These are phyloP conservation scores for Sporothrix schenckii DNA, from an alignment of 2,329 filamentous ascomycete genomes.

Conservation along the genomic window DNA sequence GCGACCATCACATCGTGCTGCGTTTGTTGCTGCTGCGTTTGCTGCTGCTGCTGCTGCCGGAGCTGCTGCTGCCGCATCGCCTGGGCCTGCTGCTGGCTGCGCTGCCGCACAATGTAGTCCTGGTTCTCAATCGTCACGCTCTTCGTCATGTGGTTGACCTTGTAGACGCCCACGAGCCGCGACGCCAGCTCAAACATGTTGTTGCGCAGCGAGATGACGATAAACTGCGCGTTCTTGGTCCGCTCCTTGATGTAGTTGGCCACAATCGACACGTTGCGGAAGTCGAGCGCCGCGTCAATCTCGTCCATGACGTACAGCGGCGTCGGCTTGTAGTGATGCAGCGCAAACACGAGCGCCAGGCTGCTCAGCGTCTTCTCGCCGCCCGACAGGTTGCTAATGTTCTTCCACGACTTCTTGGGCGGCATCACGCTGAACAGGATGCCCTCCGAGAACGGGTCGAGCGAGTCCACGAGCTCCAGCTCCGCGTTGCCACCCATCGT, in stretches of 20 bases:
- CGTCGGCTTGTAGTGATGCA: constrained; percentile 98
- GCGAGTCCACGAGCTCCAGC: constrained; percentile 90
- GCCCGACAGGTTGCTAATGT: constrained; percentile 92
- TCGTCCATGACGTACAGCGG: constrained; percentile 99
- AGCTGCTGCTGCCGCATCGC: constrained; percentile 40
- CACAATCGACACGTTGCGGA: constrained; percentile 97
- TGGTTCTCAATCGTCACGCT: constrained; percentile 85
- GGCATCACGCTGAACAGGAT: constrained; percentile 99
- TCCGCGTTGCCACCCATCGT: constrained; percentile 99
- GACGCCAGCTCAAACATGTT: constrained; percentile 99
- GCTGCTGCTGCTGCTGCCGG: constrained; percentile 35
- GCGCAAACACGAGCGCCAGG: constrained; percentile 92
- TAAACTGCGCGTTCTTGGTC: constrained; percentile 98
- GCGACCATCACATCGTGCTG: constrained; percentile 33
- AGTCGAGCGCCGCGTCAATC: constrained; percentile 96
- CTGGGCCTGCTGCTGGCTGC: constrained; percentile 39
- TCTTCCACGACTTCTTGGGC: constrained; percentile 99
- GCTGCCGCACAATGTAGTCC: constrained; percentile 65
- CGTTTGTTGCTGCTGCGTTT: constrained; percentile 39
- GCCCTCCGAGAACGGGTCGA: constrained; percentile 96
- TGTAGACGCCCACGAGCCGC: constrained; percentile 94
- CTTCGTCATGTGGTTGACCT: constrained; percentile 99
- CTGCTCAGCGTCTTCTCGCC: constrained; percentile 96
- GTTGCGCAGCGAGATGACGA: constrained; percentile 95
- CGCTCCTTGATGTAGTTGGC: constrained; percentile 99